A percentile compares a stretch with the other conserved stretches of the same genome.
Evolutionary conservation across 805 yeast genomes (phyloP).

Genomic region (Kuraishia molischiana): DNA sequence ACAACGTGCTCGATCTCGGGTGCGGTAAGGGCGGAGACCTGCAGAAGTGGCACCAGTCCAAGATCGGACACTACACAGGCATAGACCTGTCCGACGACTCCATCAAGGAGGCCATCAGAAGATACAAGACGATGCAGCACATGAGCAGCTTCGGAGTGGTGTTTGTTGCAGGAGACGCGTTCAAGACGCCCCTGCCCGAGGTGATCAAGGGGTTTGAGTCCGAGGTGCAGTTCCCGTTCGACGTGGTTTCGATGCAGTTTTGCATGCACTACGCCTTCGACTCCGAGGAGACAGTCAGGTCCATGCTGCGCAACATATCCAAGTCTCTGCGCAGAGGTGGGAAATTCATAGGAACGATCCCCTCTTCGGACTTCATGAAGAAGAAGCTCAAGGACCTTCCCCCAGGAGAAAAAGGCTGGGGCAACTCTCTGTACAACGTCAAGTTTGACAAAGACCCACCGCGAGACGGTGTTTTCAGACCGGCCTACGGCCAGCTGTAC

Average conservation of each 20-base stretch:
- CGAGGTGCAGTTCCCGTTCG: conserved; percentile 70
- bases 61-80: conserved; percentile 73
- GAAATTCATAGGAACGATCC: conserved; percentile 85
- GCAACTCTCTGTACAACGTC: conserved; percentile 76
- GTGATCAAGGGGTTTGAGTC: conserved; percentile 51
- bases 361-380: conserved; percentile 77
- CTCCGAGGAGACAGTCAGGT: conserved; percentile 68
- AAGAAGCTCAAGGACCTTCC: conserved; percentile 47
- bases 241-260: conserved; percentile 83
- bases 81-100: conserved; percentile 88
- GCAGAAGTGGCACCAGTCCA: conserved; percentile 74
- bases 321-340: conserved; percentile 77
- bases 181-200: conserved; percentile 58
- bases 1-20: conserved; percentile 73
- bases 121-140: conserved; percentile 45
- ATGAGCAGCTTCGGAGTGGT: conserved; percentile 61
- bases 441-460: conserved; percentile 75
- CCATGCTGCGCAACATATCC: conserved; percentile 65
- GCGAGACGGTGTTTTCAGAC: conserved; percentile 58
- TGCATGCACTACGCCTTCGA: conserved; percentile 94
- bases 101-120: conserved; percentile 69
- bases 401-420: conserved; percentile 58
- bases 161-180: conserved; percentile 89
- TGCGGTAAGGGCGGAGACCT: conserved; percentile 99
- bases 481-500: conserved; percentile 79